Base-by-base conservation (phyloP, 1,284 basidiomycete genomes). In the Earliella scabrosa region DNA sequence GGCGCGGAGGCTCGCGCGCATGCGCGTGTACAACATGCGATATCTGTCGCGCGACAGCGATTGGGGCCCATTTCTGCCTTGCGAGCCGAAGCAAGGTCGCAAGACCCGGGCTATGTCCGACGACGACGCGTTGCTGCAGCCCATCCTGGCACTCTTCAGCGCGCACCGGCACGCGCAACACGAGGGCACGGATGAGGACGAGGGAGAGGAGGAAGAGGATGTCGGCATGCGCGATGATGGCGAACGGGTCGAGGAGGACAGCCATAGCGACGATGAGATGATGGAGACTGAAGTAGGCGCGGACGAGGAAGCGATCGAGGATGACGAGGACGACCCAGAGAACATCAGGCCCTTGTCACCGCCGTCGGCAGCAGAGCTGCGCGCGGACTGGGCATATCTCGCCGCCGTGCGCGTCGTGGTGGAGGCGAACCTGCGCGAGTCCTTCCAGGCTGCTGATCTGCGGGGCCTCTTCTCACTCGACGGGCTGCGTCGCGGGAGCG, bases 41-140 rank as follows among this genome's bases (percentile, higher is more conserved):
- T 82, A 79, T 48, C 71, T 80, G n/a, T 65, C 68, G 23, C 68
- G 68, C 3, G 68, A 75, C 43, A 71, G 80, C 18, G 65, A 71
- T 18, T 82, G 77, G 77, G 80, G 80, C 0, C 80, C 80, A 1
- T 82, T 71, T 61, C 68, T 76, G 2, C 67, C 67, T 3, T 66
- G 72, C 11, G 54, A 41, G 23, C 35, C 36, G 50, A 35, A 24
- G 47, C 47, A 45, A 40, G 26, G 41, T 16, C 4, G 44, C 20
- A 5, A 39, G 29, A 4, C 14, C 18, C 29, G 32, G 32, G 18
- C 24, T 21, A 23, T 20, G 14, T 24, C 39, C 9, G 59, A 60
- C 44, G 49, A 51, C 34, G 57, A 57, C 32, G 63, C 51, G 43
- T 38, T 59, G 4, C 38, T 60, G 13, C 54, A 54, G 47, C 58